Base-by-base conservation (phyloP, 371 early-diverging fungal genomes). In the Cladochytrium tenue region DNA sequence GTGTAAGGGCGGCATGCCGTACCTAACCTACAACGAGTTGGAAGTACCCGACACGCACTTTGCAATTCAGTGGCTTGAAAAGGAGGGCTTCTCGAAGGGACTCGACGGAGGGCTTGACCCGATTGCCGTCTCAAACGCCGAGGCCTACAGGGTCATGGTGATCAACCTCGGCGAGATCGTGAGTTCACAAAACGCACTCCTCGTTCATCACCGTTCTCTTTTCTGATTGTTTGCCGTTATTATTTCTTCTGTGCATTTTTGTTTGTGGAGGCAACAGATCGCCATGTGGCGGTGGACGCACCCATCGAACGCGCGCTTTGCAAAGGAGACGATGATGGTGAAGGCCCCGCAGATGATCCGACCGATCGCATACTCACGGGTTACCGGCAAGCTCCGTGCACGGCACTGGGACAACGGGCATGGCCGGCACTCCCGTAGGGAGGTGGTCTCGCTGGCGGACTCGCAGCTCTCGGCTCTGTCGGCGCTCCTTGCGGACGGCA, bases 11-110 rank as follows among this genome's bases (percentile, higher is more conserved):
- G 36, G 36, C 32, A 61, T 34, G 43, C 62, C 62, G 28, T 61
- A 61, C 62, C 50, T 61, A 50, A 61, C 62, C 51, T 61, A 51
- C 62, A 61, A 61, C 52, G 62, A 32, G 15, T 7, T 5, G 2
- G 27, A 61, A 32, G 36, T 61, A 30, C 10, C 62, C 25, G 62
- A 61, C 52, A 27, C 62, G 50, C 3, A 31, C 23, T 52, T 61
- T 35, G 32, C n/a, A 27, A 61, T 61, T 31, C 15, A 15, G 3
- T 61, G 62, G 62, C 31, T 61, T 4, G 31, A 61, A 31, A 27
- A 27, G 17, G 31, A 61, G n/a, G 62, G 51, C 3, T 15, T 60
- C n/a, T 26, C 36, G 36, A 60, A 32, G 27, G 26, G 25, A 43
- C 32, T 36, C 7, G 13, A 28, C 58, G 15, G 26, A 30, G 15